Evolutionary conservation across 2,329 filamentous ascomycete species (phyloP), one percentile per base, ranked within the genome.

Genomic region (Thelonectria olida): DNA sequence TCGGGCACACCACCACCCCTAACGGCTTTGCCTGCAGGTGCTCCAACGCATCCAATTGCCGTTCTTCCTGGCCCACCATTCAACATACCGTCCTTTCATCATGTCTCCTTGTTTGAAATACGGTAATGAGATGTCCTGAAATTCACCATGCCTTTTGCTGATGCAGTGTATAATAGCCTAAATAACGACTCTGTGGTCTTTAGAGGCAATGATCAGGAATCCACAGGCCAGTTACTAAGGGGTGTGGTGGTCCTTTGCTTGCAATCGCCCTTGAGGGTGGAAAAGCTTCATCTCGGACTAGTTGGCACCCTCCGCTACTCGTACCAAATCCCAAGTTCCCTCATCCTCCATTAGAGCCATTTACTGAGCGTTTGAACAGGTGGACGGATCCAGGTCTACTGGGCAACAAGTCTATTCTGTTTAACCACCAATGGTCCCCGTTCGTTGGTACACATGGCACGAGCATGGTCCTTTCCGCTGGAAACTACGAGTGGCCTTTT

Each of bases 401-500:
- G 17, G 85, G 81, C 61, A 83, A 85, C 59, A 85, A 84, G 67
- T 79, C 78, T 20, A 79, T 78, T 13, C 86, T 94, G 61, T 85
- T 90, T 67, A 85, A 87, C 61, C 88, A 93, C 75, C 84, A 84
- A 64, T 93, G 90, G 90, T 67, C 81, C 4, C 84, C 85, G 8
- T 92, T 94, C 69, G 83, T 87, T 39, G 80, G 81, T 38, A 71
- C 72, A 2, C 78, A 78, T 5, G 82, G 84, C 60, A 84, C 81
- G 71, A 85, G 82, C 64, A 79, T 81, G 52, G 83, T 83, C 7
- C 78, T 95, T 17, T 81, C 84, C 3, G 85, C 90, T 17, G 91
- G 90, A 61, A 95, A 95, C 75, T 93, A 95, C 75, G 91, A 94
- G 74, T 95, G 91, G 79, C 91, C 91, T 0, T 95, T 95, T 73